Base-by-base conservation (phyloP, 306 rosid species). In the Malus orientalis region DNA sequence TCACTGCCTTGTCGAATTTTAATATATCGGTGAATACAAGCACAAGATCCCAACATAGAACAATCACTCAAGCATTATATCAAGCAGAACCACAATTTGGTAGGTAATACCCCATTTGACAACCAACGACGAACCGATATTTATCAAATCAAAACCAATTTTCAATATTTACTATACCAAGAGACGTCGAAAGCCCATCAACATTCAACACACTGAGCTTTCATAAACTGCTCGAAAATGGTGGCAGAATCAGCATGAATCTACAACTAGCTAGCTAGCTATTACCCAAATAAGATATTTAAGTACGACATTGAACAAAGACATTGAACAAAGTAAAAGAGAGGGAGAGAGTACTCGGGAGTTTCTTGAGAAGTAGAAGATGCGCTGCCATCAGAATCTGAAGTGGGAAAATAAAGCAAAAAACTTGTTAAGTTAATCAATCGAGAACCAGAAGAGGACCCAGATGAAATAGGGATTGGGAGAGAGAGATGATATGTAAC, bases 341-440 rank as follows among this genome's bases (percentile, higher is more conserved):
- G 81, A 44, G 33, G 51, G 83, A 71, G 81, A 44, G 66, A 20
- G 79, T 90, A 94, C 98, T 89, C 92, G 5, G 97, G 86, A 54
- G 80, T 90, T 65, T 81, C 93, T 69, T 85, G 87, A 68, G 89
- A 73, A 74, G 66, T 85, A 62, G 91, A 90, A 82, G 93, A 88
- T 62, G 89, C 89, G 81, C 87, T 77, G 60, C 76, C 95, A 75
- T 86, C 95, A 67, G 89, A 91, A 94, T 91, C 98, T 94, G 96
- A 69, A 77, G 86, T 87, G 81, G 79, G 83, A 70, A 78, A 81
- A 69, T 12, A 73, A 18, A 79, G 18, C 72, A 62, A 77, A 55
- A 42, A 84, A 65, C 84, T 84, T 19, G 64, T n/a, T 10, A 2
- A 55, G 19, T 86, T 78, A 89, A 81, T 74, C 53, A 81, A 88